Evolutionary conservation across 345 rosid genomes (phyloP).

Genomic region (Hibiscus syriacus): DNA sequence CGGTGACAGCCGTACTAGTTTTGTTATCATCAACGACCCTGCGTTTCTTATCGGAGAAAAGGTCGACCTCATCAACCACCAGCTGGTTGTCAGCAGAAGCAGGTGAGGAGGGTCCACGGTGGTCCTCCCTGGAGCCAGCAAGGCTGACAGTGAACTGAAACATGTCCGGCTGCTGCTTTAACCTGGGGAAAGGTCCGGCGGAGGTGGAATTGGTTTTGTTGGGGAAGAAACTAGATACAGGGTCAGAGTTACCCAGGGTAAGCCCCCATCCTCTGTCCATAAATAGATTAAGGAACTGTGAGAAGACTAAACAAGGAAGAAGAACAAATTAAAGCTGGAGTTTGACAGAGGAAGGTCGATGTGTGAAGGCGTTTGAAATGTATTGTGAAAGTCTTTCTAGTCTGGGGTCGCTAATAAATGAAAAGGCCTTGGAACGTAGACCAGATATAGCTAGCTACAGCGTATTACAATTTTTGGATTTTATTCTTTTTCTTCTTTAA

Average conservation of each 20-base stretch:
- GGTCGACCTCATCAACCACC: conserved; percentile 61
- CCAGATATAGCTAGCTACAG: conserved; percentile 17
- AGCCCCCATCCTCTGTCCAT: conserved; percentile 94
- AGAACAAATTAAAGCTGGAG: conserved; percentile 10
- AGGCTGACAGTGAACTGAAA: conserved; percentile 46
- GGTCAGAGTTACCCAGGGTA: conserved; percentile 60
- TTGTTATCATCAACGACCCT: conserved; percentile 14
- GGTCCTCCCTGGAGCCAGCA: conserved; percentile 29
- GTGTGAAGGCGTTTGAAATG: not conserved
- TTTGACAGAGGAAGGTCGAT: not conserved
- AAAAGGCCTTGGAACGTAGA: conserved; percentile 55
- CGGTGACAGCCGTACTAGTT: conserved; percentile 11
- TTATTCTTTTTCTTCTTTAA: not conserved
- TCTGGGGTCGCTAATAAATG: conserved; percentile 61
- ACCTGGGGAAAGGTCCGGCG: not conserved
- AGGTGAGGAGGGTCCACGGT: conserved; percentile 12
- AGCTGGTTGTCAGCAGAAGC: conserved; percentile 18
- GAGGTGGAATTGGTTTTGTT: not conserved
- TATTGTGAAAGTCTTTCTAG: conserved; percentile 17
- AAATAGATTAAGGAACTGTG: conserved; percentile 12
- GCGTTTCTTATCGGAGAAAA: conserved; percentile 48
- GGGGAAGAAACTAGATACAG: conserved; percentile 21
- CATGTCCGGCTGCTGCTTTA: conserved; percentile 11
- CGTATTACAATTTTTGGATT: not conserved
- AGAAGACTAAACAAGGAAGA: too few relatives aligned